Percentiles rank a stretch among this genome's conserved stretches.
Conservation (phyloP, 305 asterid species). For the Rubia occidens region DNA sequence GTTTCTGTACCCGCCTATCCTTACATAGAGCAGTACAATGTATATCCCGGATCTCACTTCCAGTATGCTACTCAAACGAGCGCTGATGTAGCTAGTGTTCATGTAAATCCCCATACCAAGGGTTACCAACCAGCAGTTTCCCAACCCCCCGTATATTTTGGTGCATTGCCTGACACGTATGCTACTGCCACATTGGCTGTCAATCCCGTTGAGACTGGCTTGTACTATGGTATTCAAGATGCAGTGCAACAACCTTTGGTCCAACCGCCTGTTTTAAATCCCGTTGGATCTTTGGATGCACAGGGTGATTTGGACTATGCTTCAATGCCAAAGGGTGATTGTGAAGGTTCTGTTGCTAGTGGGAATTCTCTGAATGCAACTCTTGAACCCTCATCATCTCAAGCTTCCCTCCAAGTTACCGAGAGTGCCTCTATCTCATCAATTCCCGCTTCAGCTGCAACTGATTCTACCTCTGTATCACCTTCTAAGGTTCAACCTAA, state of each 20-base stretch:
- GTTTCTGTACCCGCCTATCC: conserved; percentile 45
- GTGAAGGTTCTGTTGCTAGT: conserved; percentile 22
- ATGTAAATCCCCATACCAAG: conserved; percentile 40
- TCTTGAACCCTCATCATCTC: conserved; percentile 29
- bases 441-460: conserved; percentile 31
- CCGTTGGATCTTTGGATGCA: conserved; percentile 24
- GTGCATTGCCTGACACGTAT: conserved; percentile 40
- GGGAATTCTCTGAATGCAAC: conserved; percentile 21
- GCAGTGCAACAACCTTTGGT: conserved; percentile 32
- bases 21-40: conserved; percentile 39
- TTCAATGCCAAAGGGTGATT: conserved; percentile 26
- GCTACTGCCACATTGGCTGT: conserved; percentile 38
- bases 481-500: conserved; percentile 55
- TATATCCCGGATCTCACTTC: conserved; percentile 48
- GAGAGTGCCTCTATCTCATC: conserved; percentile 33
- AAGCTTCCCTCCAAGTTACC: conserved; percentile 19
- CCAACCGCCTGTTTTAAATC: conserved; percentile 25
- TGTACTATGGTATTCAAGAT: conserved; percentile 57
- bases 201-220: conserved; percentile 43
- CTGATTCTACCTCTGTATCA: conserved; percentile 36
- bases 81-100: conserved; percentile 32
- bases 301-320: conserved; percentile 25
- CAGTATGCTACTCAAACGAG: conserved; percentile 60
- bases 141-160: conserved; percentile 56
- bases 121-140: conserved; percentile 46